Conservation (phyloP, 2,329 filamentous ascomycete species). For the Biscogniauxia marginata region DNA sequence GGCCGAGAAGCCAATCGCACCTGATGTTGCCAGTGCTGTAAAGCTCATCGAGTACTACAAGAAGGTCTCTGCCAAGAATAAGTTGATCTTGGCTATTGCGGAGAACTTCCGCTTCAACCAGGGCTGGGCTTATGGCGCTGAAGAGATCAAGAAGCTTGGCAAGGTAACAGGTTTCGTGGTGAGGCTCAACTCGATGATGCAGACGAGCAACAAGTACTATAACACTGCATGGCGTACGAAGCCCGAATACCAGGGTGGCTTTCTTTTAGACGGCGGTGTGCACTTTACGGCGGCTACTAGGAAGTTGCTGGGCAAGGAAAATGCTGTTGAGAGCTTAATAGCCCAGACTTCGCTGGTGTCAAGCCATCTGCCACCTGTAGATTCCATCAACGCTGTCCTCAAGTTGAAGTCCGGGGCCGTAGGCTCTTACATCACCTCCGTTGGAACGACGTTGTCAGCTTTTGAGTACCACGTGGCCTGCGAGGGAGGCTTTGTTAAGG, state of each 20-base stretch:
- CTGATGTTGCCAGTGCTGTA: slow-evolving; percentile 49
- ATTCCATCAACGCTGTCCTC: slow-evolving; percentile 62
- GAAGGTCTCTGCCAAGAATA: slow-evolving; percentile 26
- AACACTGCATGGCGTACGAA: slow-evolving; percentile 63
- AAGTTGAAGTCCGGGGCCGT: slow-evolving; percentile 52
- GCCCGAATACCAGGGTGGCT: slow-evolving; percentile 72
- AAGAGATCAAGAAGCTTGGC: slow-evolving; percentile 51
- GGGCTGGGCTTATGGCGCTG: slow-evolving; percentile 50
- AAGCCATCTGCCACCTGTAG: slow-evolving; percentile 60
- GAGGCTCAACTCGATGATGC: slow-evolving; percentile 36
- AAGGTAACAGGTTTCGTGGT: slow-evolving; percentile 53
- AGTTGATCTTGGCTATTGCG: slow-evolving; percentile 58
- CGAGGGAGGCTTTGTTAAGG: slow-evolving; percentile 54
- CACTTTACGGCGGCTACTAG: slow-evolving; percentile 67
- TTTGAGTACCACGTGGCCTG: slow-evolving; percentile 57
- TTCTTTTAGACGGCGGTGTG: slow-evolving; percentile 73
- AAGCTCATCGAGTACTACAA: slow-evolving; percentile 40
- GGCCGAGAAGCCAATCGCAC: slow-evolving; percentile 67
- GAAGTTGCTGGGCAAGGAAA: slow-evolving; percentile 50
- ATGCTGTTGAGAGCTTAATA: slow-evolving; percentile 46
- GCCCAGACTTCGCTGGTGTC: slow-evolving; percentile 57
- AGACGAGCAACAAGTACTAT: slow-evolving; percentile 44
- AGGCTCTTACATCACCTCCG: slow-evolving; percentile 57
- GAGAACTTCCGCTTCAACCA: slow-evolving; percentile 71
- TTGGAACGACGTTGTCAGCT: slow-evolving; percentile 53